Evolutionary conservation across 2,329 filamentous ascomycete genomes (phyloP).

Genomic region (Didymella lethalis): DNA sequence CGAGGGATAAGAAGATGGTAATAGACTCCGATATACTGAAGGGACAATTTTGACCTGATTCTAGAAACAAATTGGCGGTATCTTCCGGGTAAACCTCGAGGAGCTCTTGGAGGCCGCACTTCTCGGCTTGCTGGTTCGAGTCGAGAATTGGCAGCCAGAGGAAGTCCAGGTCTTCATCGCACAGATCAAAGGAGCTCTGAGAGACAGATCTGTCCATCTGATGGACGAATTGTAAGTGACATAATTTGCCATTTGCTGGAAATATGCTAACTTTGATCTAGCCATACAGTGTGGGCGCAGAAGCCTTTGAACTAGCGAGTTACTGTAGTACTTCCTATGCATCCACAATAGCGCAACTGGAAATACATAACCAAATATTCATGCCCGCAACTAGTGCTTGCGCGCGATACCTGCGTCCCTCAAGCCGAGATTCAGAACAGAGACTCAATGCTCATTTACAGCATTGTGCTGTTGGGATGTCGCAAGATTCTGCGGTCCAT

Average conservation of each 20-base stretch:
- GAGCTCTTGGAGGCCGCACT: constrained; percentile 14
- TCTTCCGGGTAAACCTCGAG: constrained; percentile 12
- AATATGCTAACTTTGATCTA: neutral
- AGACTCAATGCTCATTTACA: neutral
- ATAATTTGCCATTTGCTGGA: neutral
- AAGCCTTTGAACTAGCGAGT: neutral
- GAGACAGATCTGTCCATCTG: constrained; percentile 34
- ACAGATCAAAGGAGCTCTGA: constrained; percentile 36
- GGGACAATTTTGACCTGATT: neutral
- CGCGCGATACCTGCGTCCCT: neutral
- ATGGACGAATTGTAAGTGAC: constrained; percentile 34
- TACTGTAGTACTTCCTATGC: neutral
- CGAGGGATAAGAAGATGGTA: constrained; percentile 30
- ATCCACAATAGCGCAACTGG: neutral
- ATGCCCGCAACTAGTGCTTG: neutral
- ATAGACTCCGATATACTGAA: neutral
- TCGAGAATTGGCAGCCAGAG: constrained; percentile 51
- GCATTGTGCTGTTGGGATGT: neutral
- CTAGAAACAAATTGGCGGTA: constrained; percentile 16
- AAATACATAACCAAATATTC: neutral
- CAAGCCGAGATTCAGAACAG: neutral
- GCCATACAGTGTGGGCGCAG: constrained; percentile 14
- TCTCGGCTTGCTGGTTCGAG: constrained; percentile 27
- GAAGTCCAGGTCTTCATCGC: constrained; percentile 54
- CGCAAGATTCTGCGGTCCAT: neutral